A percentile compares a stretch with the other conserved stretches of the same genome.
These are phyloP conservation scores for Glycine latifolia DNA, from an alignment of 306 rosid species.

Conservation along the genomic window DNA sequence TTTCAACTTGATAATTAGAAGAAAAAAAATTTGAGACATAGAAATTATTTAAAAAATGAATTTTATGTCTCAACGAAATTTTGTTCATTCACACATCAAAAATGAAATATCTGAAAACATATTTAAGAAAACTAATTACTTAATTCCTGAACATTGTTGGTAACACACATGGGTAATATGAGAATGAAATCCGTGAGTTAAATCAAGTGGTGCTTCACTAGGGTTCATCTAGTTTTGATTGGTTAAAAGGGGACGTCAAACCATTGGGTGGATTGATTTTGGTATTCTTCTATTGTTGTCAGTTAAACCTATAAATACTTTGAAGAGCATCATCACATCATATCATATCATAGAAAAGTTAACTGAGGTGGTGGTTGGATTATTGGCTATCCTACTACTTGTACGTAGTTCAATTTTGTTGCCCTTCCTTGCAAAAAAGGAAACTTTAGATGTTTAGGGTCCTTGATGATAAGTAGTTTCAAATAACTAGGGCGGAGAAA, in stretches of 20 bases:
- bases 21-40: too few relatives aligned
- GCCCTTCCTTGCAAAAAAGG: slow-evolving; percentile 17
- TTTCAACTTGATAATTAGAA: too few relatives aligned
- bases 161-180: background rate
- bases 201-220: background rate
- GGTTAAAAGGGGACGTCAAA: background rate
- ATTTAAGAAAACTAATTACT: too few relatives aligned
- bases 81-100: too few relatives aligned
- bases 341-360: background rate
- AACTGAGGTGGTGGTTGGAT: slow-evolving; percentile 32
- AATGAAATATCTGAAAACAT: too few relatives aligned
- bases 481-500: slow-evolving; percentile 17
- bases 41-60: too few relatives aligned
- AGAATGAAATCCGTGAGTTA: background rate
- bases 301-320: slow-evolving; percentile 18
- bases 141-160: too few relatives aligned
- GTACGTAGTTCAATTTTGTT: background rate
- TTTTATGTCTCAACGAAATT: too few relatives aligned
- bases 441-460: background rate
- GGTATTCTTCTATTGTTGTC: background rate
- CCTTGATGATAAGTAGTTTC: slow-evolving; percentile 13
- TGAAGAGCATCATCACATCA: background rate
- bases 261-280: slow-evolving; percentile 3
- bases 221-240: slow-evolving; percentile 29
- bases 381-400: slow-evolving; percentile 15